phyloP scores from a whole-genome alignment of 345 rosid genomes.

The Trapa bicornis region DNA sequence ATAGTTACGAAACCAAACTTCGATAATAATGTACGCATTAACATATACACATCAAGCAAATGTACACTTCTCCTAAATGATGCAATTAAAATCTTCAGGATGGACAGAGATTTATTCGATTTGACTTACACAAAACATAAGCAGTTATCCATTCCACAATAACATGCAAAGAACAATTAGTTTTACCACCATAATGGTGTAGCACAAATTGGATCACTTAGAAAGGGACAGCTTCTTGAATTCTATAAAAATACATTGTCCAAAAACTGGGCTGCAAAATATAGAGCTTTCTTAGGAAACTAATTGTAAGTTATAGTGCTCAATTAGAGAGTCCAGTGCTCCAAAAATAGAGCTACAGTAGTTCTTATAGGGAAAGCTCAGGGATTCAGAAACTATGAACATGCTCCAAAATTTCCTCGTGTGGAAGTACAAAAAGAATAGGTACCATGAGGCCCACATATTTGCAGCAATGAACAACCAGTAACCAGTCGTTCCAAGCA shows the following conservation, averaged over 20 bases:
- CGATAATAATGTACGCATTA: not conserved
- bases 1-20: not conserved
- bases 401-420: not conserved
- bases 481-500: conserved; percentile 82
- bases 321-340: not conserved
- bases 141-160: not conserved
- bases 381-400: not conserved
- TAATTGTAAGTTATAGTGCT: not conserved
- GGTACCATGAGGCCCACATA: conserved; percentile 71
- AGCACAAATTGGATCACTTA: not conserved
- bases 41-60: not conserved
- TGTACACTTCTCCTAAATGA: not conserved
- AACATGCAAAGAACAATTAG: not conserved
- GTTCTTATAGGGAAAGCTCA: not conserved
- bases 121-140: not conserved
- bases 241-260: not conserved
- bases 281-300: not conserved
- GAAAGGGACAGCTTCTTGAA: not conserved
- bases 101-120: not conserved
- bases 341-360: not conserved
- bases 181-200: not conserved
- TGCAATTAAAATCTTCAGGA: not conserved
- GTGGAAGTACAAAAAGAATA: not conserved
- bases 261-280: not conserved
- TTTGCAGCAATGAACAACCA: conserved; percentile 89